Base-by-base conservation (phyloP, 306 rosid genomes). In the Vigna mungo region DNA sequence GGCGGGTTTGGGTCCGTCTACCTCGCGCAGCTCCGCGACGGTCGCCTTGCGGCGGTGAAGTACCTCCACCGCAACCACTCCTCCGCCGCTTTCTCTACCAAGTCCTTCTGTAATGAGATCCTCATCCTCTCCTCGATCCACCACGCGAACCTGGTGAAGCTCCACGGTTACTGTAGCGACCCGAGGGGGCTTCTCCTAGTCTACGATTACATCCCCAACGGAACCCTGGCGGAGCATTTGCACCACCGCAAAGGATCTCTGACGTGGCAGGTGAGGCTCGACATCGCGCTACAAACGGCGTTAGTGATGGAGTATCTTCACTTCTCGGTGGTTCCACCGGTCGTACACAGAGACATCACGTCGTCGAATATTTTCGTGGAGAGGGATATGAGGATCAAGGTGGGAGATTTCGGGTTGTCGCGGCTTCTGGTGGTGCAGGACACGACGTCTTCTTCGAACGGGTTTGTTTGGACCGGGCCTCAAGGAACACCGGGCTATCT, bases 401-500 rank as follows among this genome's bases (percentile, higher is more conserved):
- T 95, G 1, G 99, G 99, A 14, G 99, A 95, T 74, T 95, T 95
- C n/a, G 99, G 99, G 73, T 83, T 95, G 0, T 95, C 99, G 9
- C 76, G 99, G 81, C 79, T 95, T 17, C 39, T 95, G 36, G 84
- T 88, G 3, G 69, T 91, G 46, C 88, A 92, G 17, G 95, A 90
- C 7, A 80, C 82, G 21, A 41, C 92, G 32, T 76, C 95, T 49
- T 73, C 88, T 4, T 68, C 85, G 2, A 62, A 78, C 3, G 99
- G 92, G 30, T 91, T 34, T 58, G 99, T 95, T 10, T 95, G 97
- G 89, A 95, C 99, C 3, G 99, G 99, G 0, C 99, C 99, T 0
- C 99, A 92, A 36, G 99, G 99, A 0, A 95, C 99, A 0, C 99
- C 99, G 1, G 99, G 99, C 10, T 95, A 95, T 54, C 80, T 95